Evolutionary conservation across 352 stramenopile species (phyloP).

Genomic region (Globisporangium okanoganense): DNA sequence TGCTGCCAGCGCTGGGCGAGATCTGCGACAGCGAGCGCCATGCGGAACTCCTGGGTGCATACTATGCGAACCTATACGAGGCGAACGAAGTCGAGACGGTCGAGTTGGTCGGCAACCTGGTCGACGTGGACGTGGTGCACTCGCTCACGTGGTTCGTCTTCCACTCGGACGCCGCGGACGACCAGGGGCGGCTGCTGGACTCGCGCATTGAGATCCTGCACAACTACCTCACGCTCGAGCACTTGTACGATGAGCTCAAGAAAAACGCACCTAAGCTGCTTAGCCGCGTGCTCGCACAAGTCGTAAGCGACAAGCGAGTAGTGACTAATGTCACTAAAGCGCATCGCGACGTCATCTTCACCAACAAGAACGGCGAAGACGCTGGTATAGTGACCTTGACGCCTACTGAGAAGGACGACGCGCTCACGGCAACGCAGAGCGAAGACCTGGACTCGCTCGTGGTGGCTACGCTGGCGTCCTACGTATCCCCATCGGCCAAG

Average conservation of each 20-base stretch:
- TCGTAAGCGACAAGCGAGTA: conserved; percentile 6
- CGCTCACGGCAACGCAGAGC: conserved; percentile 12
- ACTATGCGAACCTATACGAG: conserved; percentile 32
- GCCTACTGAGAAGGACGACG: not conserved
- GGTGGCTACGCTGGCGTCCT: conserved; percentile 16
- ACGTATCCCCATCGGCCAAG: conserved; percentile 5
- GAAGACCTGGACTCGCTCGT: conserved; percentile 18
- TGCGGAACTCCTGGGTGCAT: conserved; percentile 28
- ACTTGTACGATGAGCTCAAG: conserved; percentile 40
- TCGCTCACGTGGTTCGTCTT: conserved; percentile 75
- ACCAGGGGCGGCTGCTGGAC: conserved; percentile 23
- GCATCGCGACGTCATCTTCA: conserved; percentile 36
- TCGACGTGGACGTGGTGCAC: conserved; percentile 71
- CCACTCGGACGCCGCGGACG: conserved; percentile 29
- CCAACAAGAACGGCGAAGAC: conserved; percentile 25
- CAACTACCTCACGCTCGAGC: conserved; percentile 44
- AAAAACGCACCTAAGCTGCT: conserved; percentile 10
- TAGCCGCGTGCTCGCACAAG: conserved; percentile 7
- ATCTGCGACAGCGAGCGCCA: conserved; percentile 53
- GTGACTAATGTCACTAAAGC: conserved; percentile 3
- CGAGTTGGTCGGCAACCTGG: conserved; percentile 37
- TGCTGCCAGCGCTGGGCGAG: conserved; percentile 50
- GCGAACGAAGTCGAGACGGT: conserved; percentile 22
- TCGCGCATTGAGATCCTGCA: conserved; percentile 28
- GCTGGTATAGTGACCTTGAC: not conserved